Evolutionary conservation across 2,329 filamentous ascomycete species (phyloP).

Genomic region (Fusarium solani-melongenae): DNA sequence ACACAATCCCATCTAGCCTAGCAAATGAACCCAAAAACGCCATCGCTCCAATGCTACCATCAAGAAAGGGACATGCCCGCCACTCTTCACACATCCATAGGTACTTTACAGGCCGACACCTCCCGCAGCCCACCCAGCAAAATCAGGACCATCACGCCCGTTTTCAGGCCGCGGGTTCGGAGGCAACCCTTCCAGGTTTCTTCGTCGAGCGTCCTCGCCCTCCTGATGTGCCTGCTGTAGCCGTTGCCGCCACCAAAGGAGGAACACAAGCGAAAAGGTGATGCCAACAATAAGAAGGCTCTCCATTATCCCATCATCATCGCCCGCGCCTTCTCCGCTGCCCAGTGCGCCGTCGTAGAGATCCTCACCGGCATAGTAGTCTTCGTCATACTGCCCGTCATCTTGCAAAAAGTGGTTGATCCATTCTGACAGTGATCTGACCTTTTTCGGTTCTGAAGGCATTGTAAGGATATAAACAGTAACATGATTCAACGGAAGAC

Average conservation of each 20-base stretch:
- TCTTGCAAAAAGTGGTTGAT: constrained; percentile 84
- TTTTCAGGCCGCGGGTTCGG: constrained; percentile 40
- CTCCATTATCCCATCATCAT: constrained; percentile 81
- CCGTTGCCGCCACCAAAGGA: constrained; percentile 85
- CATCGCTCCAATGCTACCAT: constrained; percentile 43
- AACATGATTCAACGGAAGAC: constrained; percentile 41
- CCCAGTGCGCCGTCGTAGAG: constrained; percentile 66
- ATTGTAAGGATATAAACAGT: constrained; percentile 42
- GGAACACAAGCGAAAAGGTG: constrained; percentile 76
- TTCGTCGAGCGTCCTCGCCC: constrained; percentile 47
- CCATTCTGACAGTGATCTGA: constrained; percentile 88
- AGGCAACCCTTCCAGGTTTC: constrained; percentile 46
- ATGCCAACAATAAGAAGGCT: constrained; percentile 85
- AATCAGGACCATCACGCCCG: constrained; percentile 39
- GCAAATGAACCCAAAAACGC: constrained; percentile 42
- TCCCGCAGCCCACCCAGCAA: constrained; percentile 52
- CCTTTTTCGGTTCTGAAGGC: constrained; percentile 70
- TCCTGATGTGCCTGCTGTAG: constrained; percentile 68
- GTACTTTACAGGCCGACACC: constrained; percentile 47
- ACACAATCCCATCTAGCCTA: constrained; percentile 10
- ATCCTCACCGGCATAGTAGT: constrained; percentile 63
- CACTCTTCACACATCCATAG: neutral
- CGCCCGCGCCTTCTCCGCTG: constrained; percentile 71
- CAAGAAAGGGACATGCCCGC: constrained; percentile 32
- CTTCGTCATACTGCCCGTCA: constrained; percentile 74